A percentile compares a stretch with the other conserved stretches of the same genome.
These are phyloP conservation scores for Teunomyces stri DNA, from an alignment of 805 yeast genomes.

Conservation along the genomic window DNA sequence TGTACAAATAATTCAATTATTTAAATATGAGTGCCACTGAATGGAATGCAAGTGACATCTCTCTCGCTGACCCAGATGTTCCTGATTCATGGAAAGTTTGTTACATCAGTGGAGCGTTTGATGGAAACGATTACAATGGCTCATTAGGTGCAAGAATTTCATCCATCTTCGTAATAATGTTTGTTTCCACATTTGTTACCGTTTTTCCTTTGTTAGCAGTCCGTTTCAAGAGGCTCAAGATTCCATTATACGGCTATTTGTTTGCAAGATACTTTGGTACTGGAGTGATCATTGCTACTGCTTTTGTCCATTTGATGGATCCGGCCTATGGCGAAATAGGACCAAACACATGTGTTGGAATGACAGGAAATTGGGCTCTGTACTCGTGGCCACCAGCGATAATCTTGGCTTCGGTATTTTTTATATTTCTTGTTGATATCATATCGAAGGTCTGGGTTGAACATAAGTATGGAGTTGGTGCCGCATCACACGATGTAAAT, in stretches of 20 bases:
- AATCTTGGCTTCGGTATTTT: constrained; percentile 47
- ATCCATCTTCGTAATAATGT: constrained; percentile 56
- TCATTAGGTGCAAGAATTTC: constrained; percentile 50
- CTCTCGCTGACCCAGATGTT: constrained; percentile 1
- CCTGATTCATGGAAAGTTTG: constrained; percentile 2
- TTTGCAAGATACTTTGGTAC: constrained; percentile 21
- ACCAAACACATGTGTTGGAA: constrained; percentile 54
- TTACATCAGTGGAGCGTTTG: neutral
- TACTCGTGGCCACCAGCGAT: constrained; percentile 59
- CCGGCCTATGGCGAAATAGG: neutral
- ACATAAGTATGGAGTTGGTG: constrained; percentile 12
- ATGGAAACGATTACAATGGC: constrained; percentile 47
- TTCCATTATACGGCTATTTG: constrained; percentile 1
- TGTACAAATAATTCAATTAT: neutral
- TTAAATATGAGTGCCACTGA: neutral
- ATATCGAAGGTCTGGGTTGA: constrained; percentile 44
- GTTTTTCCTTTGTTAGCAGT: constrained; percentile 56
- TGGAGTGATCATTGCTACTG: constrained; percentile 32
- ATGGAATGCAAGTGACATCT: constrained; percentile 1
- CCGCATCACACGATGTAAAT: constrained; percentile 12
- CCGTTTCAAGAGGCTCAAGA: neutral
- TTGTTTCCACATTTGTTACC: constrained; percentile 51
- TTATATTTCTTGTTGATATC: constrained; percentile 49
- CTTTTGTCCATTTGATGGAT: constrained; percentile 29
- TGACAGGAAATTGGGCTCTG: constrained; percentile 46